Conservation (phyloP, 148 eudicot species). For the Chenopodium formosanum region DNA sequence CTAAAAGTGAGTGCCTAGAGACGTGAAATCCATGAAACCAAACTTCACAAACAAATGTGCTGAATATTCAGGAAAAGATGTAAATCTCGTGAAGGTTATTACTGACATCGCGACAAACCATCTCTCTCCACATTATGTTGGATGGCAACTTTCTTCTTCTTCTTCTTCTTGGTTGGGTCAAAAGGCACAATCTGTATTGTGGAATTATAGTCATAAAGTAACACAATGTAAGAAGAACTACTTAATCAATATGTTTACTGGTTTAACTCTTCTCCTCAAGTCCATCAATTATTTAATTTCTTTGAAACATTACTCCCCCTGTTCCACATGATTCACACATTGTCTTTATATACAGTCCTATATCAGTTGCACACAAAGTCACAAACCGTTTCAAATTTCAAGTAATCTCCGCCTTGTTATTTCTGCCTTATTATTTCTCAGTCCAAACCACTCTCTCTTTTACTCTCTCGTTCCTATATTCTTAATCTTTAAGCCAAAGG, state of each 20-base stretch:
- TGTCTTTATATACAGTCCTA: not conserved
- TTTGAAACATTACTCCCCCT: not conserved
- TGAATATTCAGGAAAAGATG: not conserved
- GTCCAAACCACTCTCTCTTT: too few species aligned
- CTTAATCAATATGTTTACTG: not conserved
- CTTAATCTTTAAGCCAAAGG: not conserved
- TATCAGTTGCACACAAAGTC: not conserved
- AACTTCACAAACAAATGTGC: not conserved
- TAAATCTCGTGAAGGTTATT: not conserved
- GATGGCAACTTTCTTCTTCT: constrained; percentile 28
- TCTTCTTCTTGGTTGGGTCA: constrained; percentile 52
- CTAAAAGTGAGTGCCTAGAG: not conserved
- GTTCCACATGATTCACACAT: not conserved
- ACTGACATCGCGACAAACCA: constrained; percentile 27
- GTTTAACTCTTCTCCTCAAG: not conserved
- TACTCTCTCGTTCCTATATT: not conserved
- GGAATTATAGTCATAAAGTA: not conserved
- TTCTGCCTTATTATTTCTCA: not conserved
- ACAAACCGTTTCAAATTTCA: not conserved
- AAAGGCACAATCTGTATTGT: constrained; percentile 42
- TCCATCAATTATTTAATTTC: not conserved
- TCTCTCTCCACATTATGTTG: constrained; percentile 21
- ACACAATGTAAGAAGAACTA: not conserved
- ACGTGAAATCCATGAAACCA: not conserved
- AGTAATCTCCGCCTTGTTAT: not conserved